These are phyloP conservation scores for Melampsora americana DNA, from an alignment of 1,284 basidiomycete genomes.

Conservation along the genomic window DNA sequence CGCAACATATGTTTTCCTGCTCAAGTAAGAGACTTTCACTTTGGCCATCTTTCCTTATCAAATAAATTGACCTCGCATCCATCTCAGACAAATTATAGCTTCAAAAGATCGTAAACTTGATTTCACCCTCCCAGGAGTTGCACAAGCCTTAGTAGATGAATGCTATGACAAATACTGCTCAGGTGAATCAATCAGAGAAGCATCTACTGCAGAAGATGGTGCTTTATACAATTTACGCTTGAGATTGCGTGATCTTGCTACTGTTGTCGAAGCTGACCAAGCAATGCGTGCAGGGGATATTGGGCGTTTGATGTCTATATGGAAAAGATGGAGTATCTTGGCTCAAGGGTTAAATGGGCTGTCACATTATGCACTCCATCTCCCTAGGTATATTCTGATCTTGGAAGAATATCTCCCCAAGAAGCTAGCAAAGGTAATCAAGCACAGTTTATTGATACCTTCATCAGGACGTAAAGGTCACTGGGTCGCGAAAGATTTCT, in stretches of 20 bases:
- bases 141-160: background rate
- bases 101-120: background rate
- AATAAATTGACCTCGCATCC: slow-evolving; percentile 54
- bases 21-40: background rate
- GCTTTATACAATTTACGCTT: slow-evolving; percentile 9
- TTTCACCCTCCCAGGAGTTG: background rate
- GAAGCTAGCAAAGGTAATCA: background rate
- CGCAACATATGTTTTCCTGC: background rate
- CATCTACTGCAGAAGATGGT: background rate
- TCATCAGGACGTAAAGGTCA: slow-evolving; percentile 4
- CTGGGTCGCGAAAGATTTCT: slow-evolving; percentile 10
- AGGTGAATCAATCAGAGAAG: background rate
- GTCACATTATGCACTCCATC: background rate
- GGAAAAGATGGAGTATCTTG: too few relatives aligned
- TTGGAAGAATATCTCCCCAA: background rate
- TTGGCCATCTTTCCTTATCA: background rate
- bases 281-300: slow-evolving; percentile 13
- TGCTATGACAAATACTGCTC: background rate
- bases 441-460: slow-evolving; percentile 5
- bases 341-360: slow-evolving; percentile 21
- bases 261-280: background rate
- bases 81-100: background rate
- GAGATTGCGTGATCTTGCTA: slow-evolving; percentile 2
- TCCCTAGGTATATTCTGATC: background rate
- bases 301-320: too few relatives aligned